These are phyloP conservation scores for Baorangia bicolor DNA, from an alignment of 768 basidiomycete species.

Conservation along the genomic window DNA sequence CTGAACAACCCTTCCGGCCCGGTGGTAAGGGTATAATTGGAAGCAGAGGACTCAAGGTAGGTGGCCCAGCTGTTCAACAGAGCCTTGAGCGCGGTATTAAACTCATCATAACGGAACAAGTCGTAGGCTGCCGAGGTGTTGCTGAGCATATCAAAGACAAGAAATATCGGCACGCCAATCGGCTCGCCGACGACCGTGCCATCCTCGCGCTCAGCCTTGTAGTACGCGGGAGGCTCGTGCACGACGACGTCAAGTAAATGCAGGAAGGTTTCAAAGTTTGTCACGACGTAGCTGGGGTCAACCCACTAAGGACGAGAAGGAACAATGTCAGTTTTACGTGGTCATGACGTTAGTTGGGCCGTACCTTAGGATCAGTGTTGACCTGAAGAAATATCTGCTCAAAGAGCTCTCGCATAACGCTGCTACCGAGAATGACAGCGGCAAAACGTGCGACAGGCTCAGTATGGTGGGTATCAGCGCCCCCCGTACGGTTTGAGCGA, in stretches of 20 bases:
- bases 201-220: background rate
- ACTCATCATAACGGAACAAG: slow-evolving; percentile 9
- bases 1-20: background rate
- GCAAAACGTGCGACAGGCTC: background rate
- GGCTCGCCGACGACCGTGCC: slow-evolving; percentile 14
- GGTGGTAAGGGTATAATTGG: slow-evolving; percentile 4
- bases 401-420: background rate
- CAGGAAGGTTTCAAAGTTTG: background rate
- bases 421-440: background rate
- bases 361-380: slow-evolving; percentile 5
- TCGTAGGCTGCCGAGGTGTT: slow-evolving; percentile 23
- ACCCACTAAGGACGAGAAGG: slow-evolving; percentile 1
- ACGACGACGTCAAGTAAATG: background rate
- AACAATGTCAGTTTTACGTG: background rate
- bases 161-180: slow-evolving; percentile 17
- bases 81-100: background rate
- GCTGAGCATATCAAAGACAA: slow-evolving; percentile 20
- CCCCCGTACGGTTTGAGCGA: no score
- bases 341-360: background rate
- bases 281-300: background rate
- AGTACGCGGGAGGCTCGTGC: background rate
- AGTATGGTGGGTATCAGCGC: background rate
- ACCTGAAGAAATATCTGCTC: background rate
- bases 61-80: slow-evolving; percentile 1
- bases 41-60: background rate